Percentiles rank a stretch among this genome's conserved stretches.
Evolutionary conservation across 371 early-diverging fungal species (phyloP).

Genomic region (Umbelopsis sp.): DNA sequence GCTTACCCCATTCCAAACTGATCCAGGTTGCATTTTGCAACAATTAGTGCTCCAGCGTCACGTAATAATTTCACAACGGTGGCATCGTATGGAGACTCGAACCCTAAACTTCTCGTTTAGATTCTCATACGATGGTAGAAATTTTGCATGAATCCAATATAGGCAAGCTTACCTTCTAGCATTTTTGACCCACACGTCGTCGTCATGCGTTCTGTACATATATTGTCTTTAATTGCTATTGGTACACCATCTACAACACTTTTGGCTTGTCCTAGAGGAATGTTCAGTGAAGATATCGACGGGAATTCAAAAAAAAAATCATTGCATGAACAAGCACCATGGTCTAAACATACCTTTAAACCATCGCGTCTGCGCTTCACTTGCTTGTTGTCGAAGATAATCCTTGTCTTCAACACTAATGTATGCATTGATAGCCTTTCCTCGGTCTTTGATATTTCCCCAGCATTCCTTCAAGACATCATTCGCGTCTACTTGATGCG

Average conservation of each 20-base stretch:
- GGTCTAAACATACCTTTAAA: slow-evolving; percentile 20
- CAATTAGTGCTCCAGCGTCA: slow-evolving; percentile 69
- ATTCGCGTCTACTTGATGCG: slow-evolving; percentile 10
- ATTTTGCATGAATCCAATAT: background rate
- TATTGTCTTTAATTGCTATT: slow-evolving; percentile 76
- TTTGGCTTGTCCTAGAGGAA: slow-evolving; percentile 13
- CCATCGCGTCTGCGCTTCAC: slow-evolving; percentile 15
- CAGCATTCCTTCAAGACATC: background rate
- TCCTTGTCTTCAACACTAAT: slow-evolving; percentile 13
- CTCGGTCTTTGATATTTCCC: slow-evolving; percentile 6
- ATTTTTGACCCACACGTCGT: slow-evolving; percentile 75
- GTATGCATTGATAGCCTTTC: slow-evolving; percentile 6
- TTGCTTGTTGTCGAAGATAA: background rate
- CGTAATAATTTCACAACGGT: slow-evolving; percentile 71
- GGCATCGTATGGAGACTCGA: slow-evolving; percentile 77
- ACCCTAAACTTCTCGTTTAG: slow-evolving; percentile 45
- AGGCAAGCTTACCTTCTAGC: slow-evolving; percentile 53
- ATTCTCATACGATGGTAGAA: background rate
- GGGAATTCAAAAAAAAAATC: background rate
- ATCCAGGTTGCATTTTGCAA: slow-evolving; percentile 95
- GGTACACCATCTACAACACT: slow-evolving; percentile 62
- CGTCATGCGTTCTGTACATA: slow-evolving; percentile 62
- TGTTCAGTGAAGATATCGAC: background rate
- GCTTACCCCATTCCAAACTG: slow-evolving; percentile 97
- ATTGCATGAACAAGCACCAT: background rate